Base-by-base conservation (phyloP, 495 filamentous ascomycete genomes). In the Podospora tetraspora region DNA sequence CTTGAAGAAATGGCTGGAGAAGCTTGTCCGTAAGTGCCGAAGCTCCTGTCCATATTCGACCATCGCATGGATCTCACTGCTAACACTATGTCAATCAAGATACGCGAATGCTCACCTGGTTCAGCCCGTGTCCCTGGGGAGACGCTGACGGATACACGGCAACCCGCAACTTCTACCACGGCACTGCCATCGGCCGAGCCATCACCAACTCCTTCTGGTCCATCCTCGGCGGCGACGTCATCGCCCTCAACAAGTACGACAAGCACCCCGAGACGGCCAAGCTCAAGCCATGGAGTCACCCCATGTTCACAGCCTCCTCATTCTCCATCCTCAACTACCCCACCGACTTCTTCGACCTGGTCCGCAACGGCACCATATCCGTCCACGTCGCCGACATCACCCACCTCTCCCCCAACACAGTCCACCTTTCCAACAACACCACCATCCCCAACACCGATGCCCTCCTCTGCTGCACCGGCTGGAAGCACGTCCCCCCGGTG, bases 291-390 rank as follows among this genome's bases (percentile, higher is more conserved):
- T 89, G 88, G 88, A 77, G 83, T 22, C 71, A 80, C 1, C 75
- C 87, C 7, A 90, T 93, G 77, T 92, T 87, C 81, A 81, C 82
- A 4, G 90, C 84, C 3, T 83, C 80, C 2, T 83, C 83, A 10
- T 82, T 91, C 61, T 85, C 83, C 57, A 91, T 92, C 71, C 81
- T 92, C 61, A 92, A 92, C 77, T 92, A 91, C 67, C 83, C 84
- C 0, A 86, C 83, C 11, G 77, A 90, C 72, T 82, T 92, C 74
- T 90, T 89, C 73, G 85, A 88, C 16, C 74, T 86, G 1, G 79
- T 93, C 22, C 81, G 79, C 43, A 78, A 83, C 59, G 88, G 87
- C 16, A 85, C 78, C 9, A 82, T 91, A 59, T 82, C 79, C 9
- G 84, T 93, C 3, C 83, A 92, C 71, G 79, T 90, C 64, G 84